phyloP scores from a whole-genome alignment of 2,329 filamentous ascomycete genomes.

The Aureobasidium namibiae region DNA sequence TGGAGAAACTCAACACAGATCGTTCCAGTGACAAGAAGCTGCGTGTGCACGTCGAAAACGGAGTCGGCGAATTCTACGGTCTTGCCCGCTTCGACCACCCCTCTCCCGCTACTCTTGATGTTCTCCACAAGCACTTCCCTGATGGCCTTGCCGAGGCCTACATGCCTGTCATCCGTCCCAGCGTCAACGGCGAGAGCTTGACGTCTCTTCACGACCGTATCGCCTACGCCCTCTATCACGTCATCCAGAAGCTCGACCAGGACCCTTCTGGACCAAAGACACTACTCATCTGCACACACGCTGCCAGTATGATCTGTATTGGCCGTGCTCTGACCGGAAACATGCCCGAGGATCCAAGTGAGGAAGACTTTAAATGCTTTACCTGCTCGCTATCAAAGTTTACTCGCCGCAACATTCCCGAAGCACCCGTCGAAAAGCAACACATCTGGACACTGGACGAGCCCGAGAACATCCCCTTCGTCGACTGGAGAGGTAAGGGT shows the following conservation, averaged over 20 bases:
- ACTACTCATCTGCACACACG: conserved; percentile 79
- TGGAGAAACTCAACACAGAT: conserved; percentile 37
- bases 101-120: conserved; percentile 55
- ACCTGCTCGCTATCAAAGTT: conserved; percentile 75
- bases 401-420: conserved; percentile 31
- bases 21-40: conserved; percentile 22
- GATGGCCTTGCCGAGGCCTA: conserved; percentile 42
- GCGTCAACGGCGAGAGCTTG: conserved; percentile 68
- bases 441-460: conserved; percentile 23
- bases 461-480: conserved; percentile 31
- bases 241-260: conserved; percentile 64
- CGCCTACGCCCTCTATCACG: conserved; percentile 57
- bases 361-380: conserved; percentile 76
- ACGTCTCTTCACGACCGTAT: conserved; percentile 71
- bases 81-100: conserved; percentile 80
- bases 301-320: conserved; percentile 78
- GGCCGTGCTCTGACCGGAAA: conserved; percentile 71
- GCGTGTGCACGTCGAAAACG: conserved; percentile 30
- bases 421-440: conserved; percentile 11
- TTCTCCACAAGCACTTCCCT: conserved; percentile 62
- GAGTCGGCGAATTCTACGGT: conserved; percentile 79
- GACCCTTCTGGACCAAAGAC: conserved; percentile 56
- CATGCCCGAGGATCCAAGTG: conserved; percentile 62
- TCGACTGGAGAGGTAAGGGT: conserved; percentile 53
- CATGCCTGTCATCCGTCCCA: conserved; percentile 56